These are phyloP conservation scores for Liriodendron chinense DNA, from an alignment of 164 flowering plant genomes.

Conservation along the genomic window DNA sequence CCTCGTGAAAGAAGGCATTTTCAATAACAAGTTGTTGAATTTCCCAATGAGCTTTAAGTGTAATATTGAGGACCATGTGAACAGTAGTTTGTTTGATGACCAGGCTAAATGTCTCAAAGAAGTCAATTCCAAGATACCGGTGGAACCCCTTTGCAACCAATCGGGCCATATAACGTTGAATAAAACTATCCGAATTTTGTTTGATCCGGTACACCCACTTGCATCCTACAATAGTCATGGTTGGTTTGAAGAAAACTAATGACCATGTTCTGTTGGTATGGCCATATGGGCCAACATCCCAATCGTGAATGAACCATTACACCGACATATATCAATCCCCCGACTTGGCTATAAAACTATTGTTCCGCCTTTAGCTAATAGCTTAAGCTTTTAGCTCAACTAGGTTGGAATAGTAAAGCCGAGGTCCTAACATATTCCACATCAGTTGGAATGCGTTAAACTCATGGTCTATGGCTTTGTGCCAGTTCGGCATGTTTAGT, in stretches of 20 bases:
- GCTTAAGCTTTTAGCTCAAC: too few species aligned
- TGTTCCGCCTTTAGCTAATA: too few species aligned
- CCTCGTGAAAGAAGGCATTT: neutral
- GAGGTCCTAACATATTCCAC: too few species aligned
- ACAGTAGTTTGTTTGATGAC: neutral
- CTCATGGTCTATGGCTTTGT: neutral
- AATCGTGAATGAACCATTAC: too few species aligned
- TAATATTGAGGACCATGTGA: neutral
- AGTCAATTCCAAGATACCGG: neutral
- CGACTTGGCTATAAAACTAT: too few species aligned
- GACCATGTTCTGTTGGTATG: neutral
- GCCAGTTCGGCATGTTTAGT: neutral
- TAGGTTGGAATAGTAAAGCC: too few species aligned
- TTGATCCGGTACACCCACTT: conserved; percentile 3
- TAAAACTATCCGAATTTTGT: neutral
- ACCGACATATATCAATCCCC: too few species aligned
- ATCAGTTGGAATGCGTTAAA: neutral
- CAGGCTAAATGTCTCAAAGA: neutral
- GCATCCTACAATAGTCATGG: neutral
- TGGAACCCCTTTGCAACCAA: neutral
- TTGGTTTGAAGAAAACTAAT: neutral
- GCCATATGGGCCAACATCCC: too few species aligned
- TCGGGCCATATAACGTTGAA: neutral
- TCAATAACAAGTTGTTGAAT: neutral
- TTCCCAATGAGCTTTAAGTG: neutral